A percentile compares a stretch with the other conserved stretches of the same genome.
Evolutionary conservation across 345 rosid species (phyloP).

Genomic region (Gossypium thurberi): DNA sequence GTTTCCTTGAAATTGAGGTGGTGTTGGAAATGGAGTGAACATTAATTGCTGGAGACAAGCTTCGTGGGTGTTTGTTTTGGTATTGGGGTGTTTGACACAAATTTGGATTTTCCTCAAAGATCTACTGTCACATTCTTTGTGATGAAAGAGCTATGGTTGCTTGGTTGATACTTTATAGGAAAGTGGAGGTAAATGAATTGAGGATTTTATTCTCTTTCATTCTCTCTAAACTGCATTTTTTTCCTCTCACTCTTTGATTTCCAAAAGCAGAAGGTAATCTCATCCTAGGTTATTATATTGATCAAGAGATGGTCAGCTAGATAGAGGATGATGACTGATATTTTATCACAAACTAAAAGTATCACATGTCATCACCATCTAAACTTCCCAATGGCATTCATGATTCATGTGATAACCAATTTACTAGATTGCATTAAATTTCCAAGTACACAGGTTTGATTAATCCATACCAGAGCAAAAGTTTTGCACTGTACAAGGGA

Average conservation of each 20-base stretch:
- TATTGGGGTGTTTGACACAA: not conserved
- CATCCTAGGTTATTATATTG: not conserved
- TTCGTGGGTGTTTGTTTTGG: not conserved
- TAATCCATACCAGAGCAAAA: not conserved
- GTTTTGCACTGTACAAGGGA: not conserved
- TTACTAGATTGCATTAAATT: constrained; percentile 3
- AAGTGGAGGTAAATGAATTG: not conserved
- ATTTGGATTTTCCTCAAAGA: not conserved
- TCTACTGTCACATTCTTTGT: not conserved
- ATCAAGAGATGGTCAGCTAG: not conserved
- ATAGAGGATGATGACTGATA: not conserved
- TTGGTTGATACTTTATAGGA: not conserved
- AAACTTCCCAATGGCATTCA: not conserved
- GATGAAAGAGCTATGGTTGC: not conserved
- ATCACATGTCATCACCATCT: not conserved
- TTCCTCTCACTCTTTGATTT: not conserved
- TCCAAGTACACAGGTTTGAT: not conserved
- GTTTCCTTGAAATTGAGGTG: not conserved
- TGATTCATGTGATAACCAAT: not conserved
- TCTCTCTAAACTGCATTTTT: not conserved
- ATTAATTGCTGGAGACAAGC: not conserved
- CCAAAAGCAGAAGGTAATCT: not conserved
- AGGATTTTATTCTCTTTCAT: not conserved
- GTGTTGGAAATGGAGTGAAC: not conserved
- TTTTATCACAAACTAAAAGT: not conserved